Evolutionary conservation across 164 flowering plant species (phyloP).

Genomic region (Berberis thunbergii): DNA sequence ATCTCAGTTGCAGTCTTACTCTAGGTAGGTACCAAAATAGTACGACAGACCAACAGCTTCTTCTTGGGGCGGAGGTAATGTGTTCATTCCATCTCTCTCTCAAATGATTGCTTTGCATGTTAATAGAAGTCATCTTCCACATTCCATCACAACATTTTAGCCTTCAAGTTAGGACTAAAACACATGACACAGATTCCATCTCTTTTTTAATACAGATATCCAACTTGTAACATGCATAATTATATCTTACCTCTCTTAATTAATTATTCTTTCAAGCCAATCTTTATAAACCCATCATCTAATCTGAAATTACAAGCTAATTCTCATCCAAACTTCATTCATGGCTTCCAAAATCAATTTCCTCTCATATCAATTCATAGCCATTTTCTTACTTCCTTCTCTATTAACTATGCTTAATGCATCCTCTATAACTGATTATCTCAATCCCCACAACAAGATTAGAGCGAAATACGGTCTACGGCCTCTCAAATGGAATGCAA

Average conservation of each 20-base stretch:
- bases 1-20: too few species aligned
- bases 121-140: not conserved
- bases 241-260: not conserved
- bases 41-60: too few species aligned
- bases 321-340: not conserved
- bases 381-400: not conserved
- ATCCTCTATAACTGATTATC: not conserved
- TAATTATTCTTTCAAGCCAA: not conserved
- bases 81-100: too few species aligned
- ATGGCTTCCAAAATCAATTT: not conserved
- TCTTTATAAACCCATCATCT: not conserved
- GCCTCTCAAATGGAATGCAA: not conserved
- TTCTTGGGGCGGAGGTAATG: too few species aligned
- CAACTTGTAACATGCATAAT: not conserved
- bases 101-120: not conserved
- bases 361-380: not conserved
- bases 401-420: not conserved
- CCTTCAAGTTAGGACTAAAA: not conserved
- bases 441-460: not conserved
- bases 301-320: not conserved
- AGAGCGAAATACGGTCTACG: not conserved
- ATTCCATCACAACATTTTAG: not conserved
- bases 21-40: too few species aligned
- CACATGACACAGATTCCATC: not conserved
- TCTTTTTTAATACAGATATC: not conserved